Conservation (phyloP, 23 red algal species). For the Gracilaria domingensis region DNA sequence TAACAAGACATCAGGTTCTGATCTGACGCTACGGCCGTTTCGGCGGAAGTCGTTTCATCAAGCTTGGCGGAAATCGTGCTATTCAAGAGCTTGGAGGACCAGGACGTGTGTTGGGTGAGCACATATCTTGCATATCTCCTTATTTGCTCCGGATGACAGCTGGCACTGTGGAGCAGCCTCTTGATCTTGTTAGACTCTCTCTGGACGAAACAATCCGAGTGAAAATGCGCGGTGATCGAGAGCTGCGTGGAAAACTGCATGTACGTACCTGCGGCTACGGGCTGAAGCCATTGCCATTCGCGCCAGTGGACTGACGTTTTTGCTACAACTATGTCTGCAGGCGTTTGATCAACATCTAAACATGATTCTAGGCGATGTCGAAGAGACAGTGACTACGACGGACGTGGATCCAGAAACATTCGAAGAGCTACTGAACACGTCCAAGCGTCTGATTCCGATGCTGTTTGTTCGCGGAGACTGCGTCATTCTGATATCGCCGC, state of each 20-base stretch:
- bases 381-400: slow-evolving; percentile 84
- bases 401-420: slow-evolving; percentile 96
- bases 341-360: slow-evolving; percentile 99
- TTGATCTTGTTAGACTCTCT: slow-evolving; percentile 89
- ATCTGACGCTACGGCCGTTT: background rate
- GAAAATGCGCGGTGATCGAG: slow-evolving; percentile 90
- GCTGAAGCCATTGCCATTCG: background rate
- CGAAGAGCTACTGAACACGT: slow-evolving; percentile 89
- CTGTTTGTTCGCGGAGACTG: slow-evolving; percentile 97
- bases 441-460: slow-evolving; percentile 85
- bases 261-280: slow-evolving; percentile 57
- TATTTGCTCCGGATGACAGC: slow-evolving; percentile 36
- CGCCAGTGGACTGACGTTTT: background rate
- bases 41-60: background rate
- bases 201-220: slow-evolving; percentile 95
- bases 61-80: background rate
- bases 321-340: background rate
- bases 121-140: background rate
- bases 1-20: background rate
- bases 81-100: background rate
- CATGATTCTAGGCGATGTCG: slow-evolving; percentile 93
- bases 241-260: slow-evolving; percentile 92
- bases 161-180: slow-evolving; percentile 70
- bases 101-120: no score
- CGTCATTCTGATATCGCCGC: slow-evolving; percentile 92